phyloP scores from a whole-genome alignment of 106 monocot species.

The Allium fistulosum region DNA sequence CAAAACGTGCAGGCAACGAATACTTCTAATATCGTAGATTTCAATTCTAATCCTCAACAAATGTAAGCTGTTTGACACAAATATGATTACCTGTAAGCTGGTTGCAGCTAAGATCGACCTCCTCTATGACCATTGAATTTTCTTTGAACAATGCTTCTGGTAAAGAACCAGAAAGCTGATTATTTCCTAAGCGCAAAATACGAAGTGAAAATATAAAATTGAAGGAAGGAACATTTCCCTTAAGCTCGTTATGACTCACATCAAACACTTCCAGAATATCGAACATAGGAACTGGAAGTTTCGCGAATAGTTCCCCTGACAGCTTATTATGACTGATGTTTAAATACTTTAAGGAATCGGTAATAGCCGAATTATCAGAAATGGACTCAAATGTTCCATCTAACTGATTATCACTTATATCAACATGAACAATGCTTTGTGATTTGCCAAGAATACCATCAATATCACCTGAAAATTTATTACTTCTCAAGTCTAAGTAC shows the following conservation, averaged over 20 bases:
- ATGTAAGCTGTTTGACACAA: neutral
- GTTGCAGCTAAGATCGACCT: slow-evolving; percentile 77
- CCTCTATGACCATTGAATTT: slow-evolving; percentile 44
- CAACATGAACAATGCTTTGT: slow-evolving; percentile 32
- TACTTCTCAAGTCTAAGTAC: slow-evolving; percentile 44
- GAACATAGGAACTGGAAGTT: slow-evolving; percentile 40
- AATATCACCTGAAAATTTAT: slow-evolving; percentile 42
- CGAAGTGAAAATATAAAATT: slow-evolving; percentile 54
- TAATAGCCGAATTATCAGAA: slow-evolving; percentile 37
- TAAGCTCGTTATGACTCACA: slow-evolving; percentile 53
- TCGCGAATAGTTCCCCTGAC: slow-evolving; percentile 47
- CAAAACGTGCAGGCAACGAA: too few species aligned
- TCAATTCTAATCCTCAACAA: too few species aligned
- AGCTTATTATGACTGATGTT: slow-evolving; percentile 65
- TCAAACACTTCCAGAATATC: slow-evolving; percentile 76
- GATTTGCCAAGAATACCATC: slow-evolving; percentile 32
- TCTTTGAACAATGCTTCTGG: slow-evolving; percentile 60
- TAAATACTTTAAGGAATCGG: slow-evolving; percentile 34
- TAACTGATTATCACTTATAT: slow-evolving; percentile 59
- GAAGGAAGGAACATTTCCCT: slow-evolving; percentile 56
- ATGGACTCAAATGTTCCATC: slow-evolving; percentile 35
- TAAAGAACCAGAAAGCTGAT: slow-evolving; percentile 56
- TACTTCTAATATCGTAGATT: too few species aligned
- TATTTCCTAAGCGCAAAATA: slow-evolving; percentile 39
- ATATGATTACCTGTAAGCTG: slow-evolving; percentile 49